Base-by-base conservation (phyloP, 2,329 filamentous ascomycete genomes). In the Tolypocladium cylindrosporum region DNA sequence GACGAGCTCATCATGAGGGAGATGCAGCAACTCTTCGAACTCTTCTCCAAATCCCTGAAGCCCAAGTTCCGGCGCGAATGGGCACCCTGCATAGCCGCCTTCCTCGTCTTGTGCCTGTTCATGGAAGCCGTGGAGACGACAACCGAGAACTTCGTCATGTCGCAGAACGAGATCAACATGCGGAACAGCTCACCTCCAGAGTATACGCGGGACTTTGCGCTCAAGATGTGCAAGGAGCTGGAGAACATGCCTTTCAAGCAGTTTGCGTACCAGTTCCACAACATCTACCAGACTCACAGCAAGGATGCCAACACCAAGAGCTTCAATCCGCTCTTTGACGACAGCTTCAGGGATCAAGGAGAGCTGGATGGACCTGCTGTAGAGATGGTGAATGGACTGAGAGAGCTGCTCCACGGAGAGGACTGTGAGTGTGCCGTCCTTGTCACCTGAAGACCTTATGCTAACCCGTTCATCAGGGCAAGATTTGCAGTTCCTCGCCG, bases 161-260 rank as follows among this genome's bases (percentile, higher is more conserved):
- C 75, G 36, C 74, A 80, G 62, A 81, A 79, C 65, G 78, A 83
- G 68, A 73, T 80, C 63, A 70, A 72, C 59, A 63, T 76, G 58
- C 72, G 74, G 45, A 74, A 72, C 59, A 67, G 67, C n/a, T 64
- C 67, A 31, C 64, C 68, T 34, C 70, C 73, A 8, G 66, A 66
- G 64, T 76, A 72, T 64, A 68, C 71, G 57, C 75, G 77, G 45
- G 69, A 68, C 8, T 72, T 75, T 39, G 79, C 78, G n/a, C 69
- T 81, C 51, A 69, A 71, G 8, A 69, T 78, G 37, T 80, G 77
- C 69, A 68, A 68, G 37, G 77, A 80, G 65, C 73, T 84, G 53
- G 81, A 84, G 65, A 81, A 82, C 62, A 72, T 84, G 72, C 81
- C 81, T 0, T 84, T 84, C 65, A 80, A 77, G 68, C 81, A 84